Evolutionary conservation across 2,329 filamentous ascomycete species (phyloP), one percentile per base, ranked within the genome.

Genomic region (Hypoxylon sp.): DNA sequence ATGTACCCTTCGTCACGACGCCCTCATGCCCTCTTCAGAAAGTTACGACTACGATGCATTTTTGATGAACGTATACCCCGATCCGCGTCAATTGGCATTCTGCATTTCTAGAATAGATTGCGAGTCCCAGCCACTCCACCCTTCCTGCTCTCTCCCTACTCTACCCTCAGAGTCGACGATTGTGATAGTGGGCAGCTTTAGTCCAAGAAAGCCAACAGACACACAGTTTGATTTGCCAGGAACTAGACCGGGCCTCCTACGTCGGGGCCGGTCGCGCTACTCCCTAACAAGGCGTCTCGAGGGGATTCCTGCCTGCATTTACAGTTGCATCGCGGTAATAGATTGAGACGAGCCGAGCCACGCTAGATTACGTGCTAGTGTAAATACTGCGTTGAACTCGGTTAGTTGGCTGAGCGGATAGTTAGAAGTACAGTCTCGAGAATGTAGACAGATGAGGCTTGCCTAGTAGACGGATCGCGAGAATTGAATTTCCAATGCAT

Each of bases 1-100:
- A 48, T 58, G n/a, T n/a, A 55, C 63, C 66, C 64, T 67, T 64
- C 28, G 53, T 38, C 28, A 67, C 40, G 32, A 53, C 33, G 59
- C 33, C 55, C 42, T 44, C 52, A 44, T 30, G 33, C 20, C 45
- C 16, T 33, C 26, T 33, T 20, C 22, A 32, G 16, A 62, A 40
- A 56, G 49, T 30, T 51, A 16, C 46, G 40, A 36, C n/a, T 9
- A 16, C 14, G 11, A 32, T 51, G 28, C 36, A 57, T 38, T 57
- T 40, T 48, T 52, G 7, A 40, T 45, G 36, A 54, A 59, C 45
- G 54, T 49, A 55, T 66, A 63, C 44, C 58, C 33, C 28, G n/a
- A 46, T 52, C 46, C 60, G 58, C 56, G 52, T 18, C 40, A 40
- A 14, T 38, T n/a, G 53, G 60, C 61, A 66, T 48, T 58, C 52